A percentile compares a stretch with the other conserved stretches of the same genome.
phyloP scores from a whole-genome alignment of 768 basidiomycete species.

The Holtermannia corniformis region DNA sequence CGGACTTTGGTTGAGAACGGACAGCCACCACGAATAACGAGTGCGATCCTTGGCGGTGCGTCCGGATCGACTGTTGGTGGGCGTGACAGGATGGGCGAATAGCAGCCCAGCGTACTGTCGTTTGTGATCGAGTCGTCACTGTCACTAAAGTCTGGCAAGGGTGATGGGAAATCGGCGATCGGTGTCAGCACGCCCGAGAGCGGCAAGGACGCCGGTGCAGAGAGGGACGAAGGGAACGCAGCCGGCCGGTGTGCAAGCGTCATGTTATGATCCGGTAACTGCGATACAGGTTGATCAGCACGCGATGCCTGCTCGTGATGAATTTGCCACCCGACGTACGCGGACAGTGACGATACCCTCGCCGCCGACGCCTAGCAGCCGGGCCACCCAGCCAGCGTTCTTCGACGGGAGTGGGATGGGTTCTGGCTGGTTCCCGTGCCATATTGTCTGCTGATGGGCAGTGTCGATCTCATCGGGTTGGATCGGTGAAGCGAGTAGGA shows the following conservation, averaged over 20 bases:
- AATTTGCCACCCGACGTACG: constrained; percentile 12
- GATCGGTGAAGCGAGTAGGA: no score
- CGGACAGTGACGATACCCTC: constrained; percentile 24
- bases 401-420: no score
- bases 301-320: not conserved
- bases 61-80: not conserved
- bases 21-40: constrained; percentile 81
- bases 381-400: constrained; percentile 19
- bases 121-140: not conserved
- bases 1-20: constrained; percentile 82
- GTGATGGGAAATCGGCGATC: constrained; percentile 20
- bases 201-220: constrained; percentile 8
- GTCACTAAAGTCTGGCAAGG: constrained; percentile 12
- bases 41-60: constrained; percentile 54
- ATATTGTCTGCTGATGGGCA: no score
- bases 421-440: no score
- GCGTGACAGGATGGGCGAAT: not conserved
- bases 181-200: constrained; percentile 18
- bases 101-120: not conserved
- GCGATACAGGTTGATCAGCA: not conserved
- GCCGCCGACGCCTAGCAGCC: constrained; percentile 23
- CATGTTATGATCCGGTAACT: constrained; percentile 14
- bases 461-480: no score
- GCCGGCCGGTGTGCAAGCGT: constrained; percentile 36
- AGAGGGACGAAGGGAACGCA: constrained; percentile 30